Evolutionary conservation across 257 asterid genomes (phyloP).

Genomic region (Primulina eburnea): DNA sequence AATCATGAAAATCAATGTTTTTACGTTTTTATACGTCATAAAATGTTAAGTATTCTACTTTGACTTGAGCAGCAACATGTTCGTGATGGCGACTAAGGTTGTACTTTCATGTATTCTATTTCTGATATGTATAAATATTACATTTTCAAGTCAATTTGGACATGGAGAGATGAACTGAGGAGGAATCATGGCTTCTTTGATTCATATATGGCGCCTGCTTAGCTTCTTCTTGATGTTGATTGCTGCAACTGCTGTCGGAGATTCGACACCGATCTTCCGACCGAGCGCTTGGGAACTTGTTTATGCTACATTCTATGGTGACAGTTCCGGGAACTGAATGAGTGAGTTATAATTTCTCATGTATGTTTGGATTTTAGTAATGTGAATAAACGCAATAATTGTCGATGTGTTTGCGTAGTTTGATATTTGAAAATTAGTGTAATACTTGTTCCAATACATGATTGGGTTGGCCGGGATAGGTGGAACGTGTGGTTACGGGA

Average conservation of each 20-base stretch:
- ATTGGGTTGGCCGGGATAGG: background rate
- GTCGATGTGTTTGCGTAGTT: background rate
- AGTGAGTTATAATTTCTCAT: slow-evolving; percentile 26
- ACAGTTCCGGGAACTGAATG: slow-evolving; percentile 53
- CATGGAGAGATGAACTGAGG: slow-evolving; percentile 1
- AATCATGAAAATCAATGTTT: background rate
- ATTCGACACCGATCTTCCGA: slow-evolving; percentile 27
- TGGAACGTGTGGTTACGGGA: too few species aligned
- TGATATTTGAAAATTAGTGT: background rate
- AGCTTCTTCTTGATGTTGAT: slow-evolving; percentile 34
- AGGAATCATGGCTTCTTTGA: slow-evolving; percentile 38
- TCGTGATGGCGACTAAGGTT: slow-evolving; percentile 46
- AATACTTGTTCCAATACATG: background rate
- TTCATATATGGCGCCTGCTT: slow-evolving; percentile 23
- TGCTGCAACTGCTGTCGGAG: slow-evolving; percentile 28
- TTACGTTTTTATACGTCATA: background rate
- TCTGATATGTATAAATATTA: slow-evolving; percentile 34
- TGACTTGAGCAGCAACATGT: slow-evolving; percentile 33
- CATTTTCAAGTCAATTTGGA: slow-evolving; percentile 27
- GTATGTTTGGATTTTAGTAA: too few species aligned
- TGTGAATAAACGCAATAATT: too few species aligned
- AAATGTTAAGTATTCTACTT: background rate
- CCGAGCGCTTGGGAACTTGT: slow-evolving; percentile 50
- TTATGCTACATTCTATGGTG: slow-evolving; percentile 71
- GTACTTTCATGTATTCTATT: slow-evolving; percentile 1